Evolutionary conservation across 495 filamentous ascomycete genomes (phyloP), one percentile per base, ranked within the genome.

Genomic region (Corynascus novoguineensis): DNA sequence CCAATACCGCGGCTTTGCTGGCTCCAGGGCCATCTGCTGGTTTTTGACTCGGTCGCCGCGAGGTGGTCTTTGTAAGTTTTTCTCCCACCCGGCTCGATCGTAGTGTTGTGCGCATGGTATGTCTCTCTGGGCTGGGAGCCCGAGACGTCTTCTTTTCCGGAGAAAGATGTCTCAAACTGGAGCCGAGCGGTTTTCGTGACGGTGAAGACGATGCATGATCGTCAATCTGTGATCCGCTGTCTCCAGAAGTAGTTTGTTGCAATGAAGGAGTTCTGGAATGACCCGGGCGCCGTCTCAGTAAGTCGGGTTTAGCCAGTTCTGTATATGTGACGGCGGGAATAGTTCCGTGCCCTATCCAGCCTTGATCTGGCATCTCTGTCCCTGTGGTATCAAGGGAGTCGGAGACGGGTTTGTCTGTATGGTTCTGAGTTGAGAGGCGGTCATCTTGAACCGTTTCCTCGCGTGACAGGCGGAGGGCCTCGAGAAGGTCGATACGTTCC

Each of bases 401-500:
- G 28, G 63, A 8, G 21, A n/a, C 29, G 22, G 61, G 50, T 48
- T 50, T 54, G 25, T 4, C 29, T 22, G 35, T 40, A 21, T 34
- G 46, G 27, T 29, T 31, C 3, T 29, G 37, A 12, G 60, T 31
- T 15, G 61, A 51, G 19, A 32, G 35, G 28, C 58, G 60, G 53
- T 63, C 69, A 53, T 67, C 69, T 44, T 69, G 70, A 37, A 55
- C 29, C 3, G 73, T 72, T 48, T 92, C 87, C 50, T 83, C 78
- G 58, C 89, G 82, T 60, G 90, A 96, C 57, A 86, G 73, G 42
- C 82, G 80, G 50, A 97, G 77, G 24, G 92, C 87, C 60, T 92
- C 87, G 15, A 98, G 77, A 17, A 97, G 78, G 68, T 93, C 90
- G 47, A 96, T 89, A 46, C 89, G 82, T 73, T 97, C 91, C 68